These are phyloP conservation scores for Gastrolobium bilobum DNA, from an alignment of 306 rosid species.

Conservation along the genomic window DNA sequence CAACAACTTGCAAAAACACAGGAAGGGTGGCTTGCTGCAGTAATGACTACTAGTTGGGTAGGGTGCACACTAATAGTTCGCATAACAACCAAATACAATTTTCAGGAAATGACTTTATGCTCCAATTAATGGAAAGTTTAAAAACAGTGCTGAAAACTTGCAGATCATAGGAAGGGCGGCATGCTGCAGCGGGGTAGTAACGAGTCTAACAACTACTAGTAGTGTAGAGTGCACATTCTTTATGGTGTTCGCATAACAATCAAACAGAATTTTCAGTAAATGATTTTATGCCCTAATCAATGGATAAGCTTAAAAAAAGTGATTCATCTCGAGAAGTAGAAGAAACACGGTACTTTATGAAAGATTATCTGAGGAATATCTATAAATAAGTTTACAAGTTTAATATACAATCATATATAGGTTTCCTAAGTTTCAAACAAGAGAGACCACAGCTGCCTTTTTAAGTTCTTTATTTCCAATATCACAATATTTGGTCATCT, in stretches of 20 bases:
- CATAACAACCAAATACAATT: no score
- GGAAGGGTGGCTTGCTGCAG: no score
- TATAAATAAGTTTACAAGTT: slow-evolving; percentile 52
- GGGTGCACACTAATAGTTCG: no score
- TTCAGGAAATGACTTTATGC: no score
- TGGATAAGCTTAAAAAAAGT: slow-evolving; percentile 1
- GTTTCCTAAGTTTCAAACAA: slow-evolving; percentile 49
- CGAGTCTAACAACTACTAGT: not conserved
- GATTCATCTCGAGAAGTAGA: slow-evolving; percentile 16
- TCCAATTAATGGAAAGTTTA: no score
- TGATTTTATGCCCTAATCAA: not conserved
- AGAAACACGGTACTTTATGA: slow-evolving; percentile 35
- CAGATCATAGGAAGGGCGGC: not conserved
- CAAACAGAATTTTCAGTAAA: slow-evolving; percentile 15
- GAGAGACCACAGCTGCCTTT: slow-evolving; percentile 43
- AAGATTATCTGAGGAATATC: slow-evolving; percentile 44
- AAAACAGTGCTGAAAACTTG: no score
- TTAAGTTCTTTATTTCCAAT: slow-evolving; percentile 58
- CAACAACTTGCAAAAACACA: no score
- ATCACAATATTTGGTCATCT: slow-evolving; percentile 51
- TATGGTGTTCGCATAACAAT: slow-evolving; percentile 23
- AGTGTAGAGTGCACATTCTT: not conserved
- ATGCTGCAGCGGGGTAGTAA: not conserved
- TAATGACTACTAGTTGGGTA: no score
- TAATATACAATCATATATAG: slow-evolving; percentile 59